Evolutionary conservation across 2,329 filamentous ascomycete genomes (phyloP).

Genomic region (Scedosporium aurantiacum): DNA sequence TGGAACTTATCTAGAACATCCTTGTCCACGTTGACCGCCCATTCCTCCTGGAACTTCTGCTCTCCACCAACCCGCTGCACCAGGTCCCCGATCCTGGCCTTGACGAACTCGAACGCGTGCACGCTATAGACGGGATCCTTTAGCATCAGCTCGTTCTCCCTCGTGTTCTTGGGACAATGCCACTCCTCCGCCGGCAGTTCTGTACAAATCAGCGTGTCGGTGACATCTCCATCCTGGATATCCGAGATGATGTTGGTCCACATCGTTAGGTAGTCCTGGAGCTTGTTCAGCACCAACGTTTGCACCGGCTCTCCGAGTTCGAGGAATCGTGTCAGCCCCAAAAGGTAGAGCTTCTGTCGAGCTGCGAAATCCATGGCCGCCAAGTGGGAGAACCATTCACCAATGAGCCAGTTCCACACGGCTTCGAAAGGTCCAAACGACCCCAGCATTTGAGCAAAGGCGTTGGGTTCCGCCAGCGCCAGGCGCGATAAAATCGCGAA

Average conservation of each 20-base stretch:
- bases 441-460: constrained; percentile 51
- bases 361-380: constrained; percentile 55
- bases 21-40: constrained; percentile 63
- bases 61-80: constrained; percentile 53
- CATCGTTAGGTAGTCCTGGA: constrained; percentile 65
- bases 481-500: constrained; percentile 73
- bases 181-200: constrained; percentile 32
- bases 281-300: constrained; percentile 43
- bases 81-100: constrained; percentile 46
- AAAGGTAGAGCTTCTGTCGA: constrained; percentile 59
- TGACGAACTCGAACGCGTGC: constrained; percentile 53
- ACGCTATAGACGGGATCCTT: constrained; percentile 59
- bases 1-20: constrained; percentile 57
- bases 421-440: constrained; percentile 34
- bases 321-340: constrained; percentile 61
- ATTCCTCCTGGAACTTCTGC: constrained; percentile 54
- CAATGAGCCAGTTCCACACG: constrained; percentile 48
- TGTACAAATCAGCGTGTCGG: constrained; percentile 41
- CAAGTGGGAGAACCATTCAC: constrained; percentile 58
- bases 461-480: constrained; percentile 56
- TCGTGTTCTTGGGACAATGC: constrained; percentile 43
- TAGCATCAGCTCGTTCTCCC: constrained; percentile 40
- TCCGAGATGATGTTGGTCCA: constrained; percentile 64
- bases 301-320: constrained; percentile 49
- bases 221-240: constrained; percentile 46